Evolutionary conservation across 2,329 filamentous ascomycete genomes (phyloP), one percentile per base, ranked within the genome.

Genomic region (Paecilomyces variotii): DNA sequence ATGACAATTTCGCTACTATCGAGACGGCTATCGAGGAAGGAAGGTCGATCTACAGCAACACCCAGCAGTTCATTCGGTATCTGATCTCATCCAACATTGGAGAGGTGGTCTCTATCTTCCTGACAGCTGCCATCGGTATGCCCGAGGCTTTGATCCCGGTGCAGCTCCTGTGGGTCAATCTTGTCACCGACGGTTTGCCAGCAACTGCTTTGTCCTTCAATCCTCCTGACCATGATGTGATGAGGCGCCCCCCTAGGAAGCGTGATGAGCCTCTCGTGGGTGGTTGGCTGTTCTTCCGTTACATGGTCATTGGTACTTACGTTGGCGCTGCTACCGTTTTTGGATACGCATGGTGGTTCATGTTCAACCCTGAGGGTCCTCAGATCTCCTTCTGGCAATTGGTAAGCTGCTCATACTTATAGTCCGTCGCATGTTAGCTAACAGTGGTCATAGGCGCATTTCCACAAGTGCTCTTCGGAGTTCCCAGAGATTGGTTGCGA

Each of bases 311-410:
- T 67, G 94, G 94, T 61, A 91, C 86, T 7, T 99, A 99, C 64
- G 94, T 99, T 59, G 94, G 94, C 71, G 81, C 91, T 49, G 94
- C 94, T 57, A 99, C 94, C 2, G 95, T 99, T 24, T 91, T 88
- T 70, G 94, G 95, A 53, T 99, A 99, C 72, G 93, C 91, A n/a
- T 99, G 94, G 94, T 99, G 91, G 90, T 99, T 97, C 81, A 92
- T 99, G 88, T 96, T 89, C 81, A 93, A 97, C 79, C 78, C 86
- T 7, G 85, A 87, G 65, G 94, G 94, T 0, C 94, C 94, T 26
- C 90, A 96, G 74, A 96, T 99, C 76, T 86, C 81, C 62, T 96
- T 97, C 79, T 88, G 84, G 74, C 90, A 99, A 72, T 81, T 99
- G 65, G 80, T 83, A 75, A 74, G 79, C 74, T 12, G 3, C 27